These are phyloP conservation scores for Cyberlindnera meyerae DNA, from an alignment of 805 yeast species.

Conservation along the genomic window DNA sequence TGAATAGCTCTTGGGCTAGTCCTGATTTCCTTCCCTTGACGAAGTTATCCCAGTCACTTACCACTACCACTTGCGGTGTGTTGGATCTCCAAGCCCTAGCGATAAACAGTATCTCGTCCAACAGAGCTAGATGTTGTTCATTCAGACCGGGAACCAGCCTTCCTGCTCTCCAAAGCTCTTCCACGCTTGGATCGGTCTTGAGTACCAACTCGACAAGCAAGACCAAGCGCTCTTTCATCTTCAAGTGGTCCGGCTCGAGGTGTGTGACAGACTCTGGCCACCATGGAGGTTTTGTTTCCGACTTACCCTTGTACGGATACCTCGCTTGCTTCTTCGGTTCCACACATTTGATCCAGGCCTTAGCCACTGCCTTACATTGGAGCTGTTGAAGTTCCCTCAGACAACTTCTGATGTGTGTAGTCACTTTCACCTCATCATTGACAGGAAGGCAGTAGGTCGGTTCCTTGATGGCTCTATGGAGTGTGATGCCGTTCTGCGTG, in stretches of 20 bases:
- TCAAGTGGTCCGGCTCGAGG: constrained; percentile 70
- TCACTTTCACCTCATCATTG: not conserved
- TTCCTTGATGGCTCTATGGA: constrained; percentile 1
- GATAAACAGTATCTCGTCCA: constrained; percentile 17
- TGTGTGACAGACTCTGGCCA: constrained; percentile 63
- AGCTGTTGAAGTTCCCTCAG: constrained; percentile 33
- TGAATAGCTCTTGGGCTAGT: no score
- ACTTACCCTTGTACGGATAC: constrained; percentile 56
- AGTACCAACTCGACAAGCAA: constrained; percentile 40
- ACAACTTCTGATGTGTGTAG: constrained; percentile 11
- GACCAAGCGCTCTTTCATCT: constrained; percentile 49
- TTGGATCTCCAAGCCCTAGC: constrained; percentile 2
- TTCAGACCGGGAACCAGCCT: not conserved
- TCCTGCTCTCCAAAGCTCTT: constrained; percentile 3
- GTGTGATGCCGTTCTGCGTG: not conserved
- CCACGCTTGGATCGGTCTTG: constrained; percentile 11
- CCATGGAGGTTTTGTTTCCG: constrained; percentile 54
- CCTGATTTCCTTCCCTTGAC: constrained; percentile 1
- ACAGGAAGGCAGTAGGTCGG: not conserved
- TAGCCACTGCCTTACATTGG: constrained; percentile 57
- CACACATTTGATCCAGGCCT: constrained; percentile 58
- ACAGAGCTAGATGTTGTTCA: constrained; percentile 4
- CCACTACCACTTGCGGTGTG: not conserved
- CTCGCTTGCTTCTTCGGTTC: constrained; percentile 64
- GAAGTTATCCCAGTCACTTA: constrained; percentile 6